Evolutionary conservation across 768 basidiomycete species (phyloP), one percentile per base, ranked within the genome.

Genomic region (Mycena metata): DNA sequence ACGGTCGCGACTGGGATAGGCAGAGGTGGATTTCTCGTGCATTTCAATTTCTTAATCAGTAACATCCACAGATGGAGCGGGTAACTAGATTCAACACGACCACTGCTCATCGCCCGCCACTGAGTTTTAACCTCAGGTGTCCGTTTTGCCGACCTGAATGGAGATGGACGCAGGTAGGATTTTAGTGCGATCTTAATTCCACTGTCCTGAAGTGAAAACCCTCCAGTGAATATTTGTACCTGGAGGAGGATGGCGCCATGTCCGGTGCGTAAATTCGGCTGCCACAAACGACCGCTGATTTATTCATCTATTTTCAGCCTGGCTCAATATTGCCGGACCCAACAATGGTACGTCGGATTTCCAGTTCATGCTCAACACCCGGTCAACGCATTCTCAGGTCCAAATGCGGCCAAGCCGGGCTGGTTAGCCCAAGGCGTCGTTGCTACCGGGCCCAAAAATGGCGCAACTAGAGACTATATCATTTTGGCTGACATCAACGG

Each of bases 391-490:
- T 51, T 21, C n/a, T 61, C 39, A 49, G 51, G 17, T 61, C 17
- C 19, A 11, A 26, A 64, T 45, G 63, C 63, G 12, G 63, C 55
- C 16, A 47, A 64, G 26, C 45, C 56, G 4, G 21, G 15, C 21
- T 64, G 63, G 63, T 45, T 64, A 0, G 52, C 54, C 2, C 63
- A 64, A 13, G 63, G 54, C 35, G 35, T 56, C 15, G 51, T 64
- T 23, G 63, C 63, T 17, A 64, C 45, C 12, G 63, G 63, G 17
- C 54, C 54, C 0, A 54, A 43, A 15, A 56, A 56, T 15, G 43
- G 45, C 0, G 54, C 35, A 11, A 56, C 35, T 5, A 46, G 63
- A 35, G 62, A 55, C n/a, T 45, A 63, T 41, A 54, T 56, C 1
- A 56, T 56, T 47, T 35, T 64, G 9, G 54, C 52, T 8, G 54